Conservation (phyloP, 768 basidiomycete species). For the Boletus huronensis region DNA sequence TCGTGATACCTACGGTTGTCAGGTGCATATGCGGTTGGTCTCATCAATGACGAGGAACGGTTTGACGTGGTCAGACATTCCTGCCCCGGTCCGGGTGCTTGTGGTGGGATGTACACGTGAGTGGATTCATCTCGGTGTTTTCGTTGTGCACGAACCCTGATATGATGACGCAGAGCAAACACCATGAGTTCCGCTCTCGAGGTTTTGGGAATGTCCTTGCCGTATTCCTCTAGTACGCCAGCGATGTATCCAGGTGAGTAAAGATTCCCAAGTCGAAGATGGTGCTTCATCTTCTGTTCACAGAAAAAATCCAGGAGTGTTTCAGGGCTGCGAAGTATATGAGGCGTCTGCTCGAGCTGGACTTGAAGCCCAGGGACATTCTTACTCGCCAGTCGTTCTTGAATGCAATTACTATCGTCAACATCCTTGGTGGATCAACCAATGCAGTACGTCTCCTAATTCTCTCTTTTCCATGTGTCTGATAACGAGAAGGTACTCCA, state of each 20-base stretch:
- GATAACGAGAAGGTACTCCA: conserved; percentile 61
- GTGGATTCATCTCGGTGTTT: conserved; percentile 17
- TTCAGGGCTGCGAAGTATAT: conserved; percentile 73
- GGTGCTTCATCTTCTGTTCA: neutral
- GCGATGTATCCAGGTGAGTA: conserved; percentile 62
- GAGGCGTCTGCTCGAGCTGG: conserved; percentile 66
- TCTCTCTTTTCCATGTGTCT: conserved; percentile 1
- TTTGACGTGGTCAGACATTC: conserved; percentile 84
- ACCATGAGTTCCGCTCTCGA: conserved; percentile 87
- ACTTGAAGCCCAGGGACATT: conserved; percentile 81
- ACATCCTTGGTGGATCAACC: conserved; percentile 81
- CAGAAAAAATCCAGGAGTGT: conserved; percentile 84
- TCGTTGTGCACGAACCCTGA: neutral
- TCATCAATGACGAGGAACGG: conserved; percentile 75
- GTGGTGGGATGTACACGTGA: conserved; percentile 86
- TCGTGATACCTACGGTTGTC: neutral
- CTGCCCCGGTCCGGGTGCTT: conserved; percentile 81
- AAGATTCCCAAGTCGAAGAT: neutral
- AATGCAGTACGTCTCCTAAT: conserved; percentile 59
- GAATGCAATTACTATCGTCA: conserved; percentile 80
- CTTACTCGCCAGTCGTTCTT: conserved; percentile 69
- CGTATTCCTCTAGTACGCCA: conserved; percentile 73
- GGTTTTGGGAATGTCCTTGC: conserved; percentile 81
- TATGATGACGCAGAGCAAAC: conserved; percentile 52
- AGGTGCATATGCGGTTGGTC: conserved; percentile 76